Evolutionary conservation across 2,329 filamentous ascomycete species (phyloP).

Genomic region (Fusarium albosuccineum): DNA sequence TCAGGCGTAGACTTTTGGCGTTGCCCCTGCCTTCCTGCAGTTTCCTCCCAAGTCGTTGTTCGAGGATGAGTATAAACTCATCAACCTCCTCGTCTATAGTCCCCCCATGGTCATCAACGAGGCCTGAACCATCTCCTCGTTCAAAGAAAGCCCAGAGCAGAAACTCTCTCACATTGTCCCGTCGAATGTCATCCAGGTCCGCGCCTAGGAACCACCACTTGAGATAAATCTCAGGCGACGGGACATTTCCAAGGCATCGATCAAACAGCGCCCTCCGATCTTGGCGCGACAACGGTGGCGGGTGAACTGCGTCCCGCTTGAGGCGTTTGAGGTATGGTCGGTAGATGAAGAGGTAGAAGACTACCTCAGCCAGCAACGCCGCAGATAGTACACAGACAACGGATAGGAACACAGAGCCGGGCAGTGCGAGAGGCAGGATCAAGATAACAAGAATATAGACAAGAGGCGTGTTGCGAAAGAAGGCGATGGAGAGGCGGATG

Average conservation of each 20-base stretch:
- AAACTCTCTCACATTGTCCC: slow-evolving; percentile 78
- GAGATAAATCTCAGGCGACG: slow-evolving; percentile 69
- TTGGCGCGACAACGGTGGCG: slow-evolving; percentile 56
- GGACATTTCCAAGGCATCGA: slow-evolving; percentile 66
- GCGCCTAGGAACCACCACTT: slow-evolving; percentile 76
- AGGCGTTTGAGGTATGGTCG: slow-evolving; percentile 57
- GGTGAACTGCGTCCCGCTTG: slow-evolving; percentile 55
- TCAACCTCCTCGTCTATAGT: slow-evolving; percentile 59
- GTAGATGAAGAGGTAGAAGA: slow-evolving; percentile 60
- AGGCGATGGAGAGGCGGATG: slow-evolving; percentile 60
- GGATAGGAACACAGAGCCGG: slow-evolving; percentile 25
- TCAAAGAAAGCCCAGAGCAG: slow-evolving; percentile 77
- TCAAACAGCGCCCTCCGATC: slow-evolving; percentile 69
- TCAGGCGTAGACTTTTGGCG: slow-evolving; percentile 71
- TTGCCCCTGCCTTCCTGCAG: slow-evolving; percentile 68
- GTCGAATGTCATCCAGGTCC: slow-evolving; percentile 66
- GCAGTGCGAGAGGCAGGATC: slow-evolving; percentile 38
- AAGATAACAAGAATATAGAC: slow-evolving; percentile 53
- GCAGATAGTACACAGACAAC: slow-evolving; percentile 40
- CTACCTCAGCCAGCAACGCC: slow-evolving; percentile 55
- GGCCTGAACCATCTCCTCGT: slow-evolving; percentile 43
- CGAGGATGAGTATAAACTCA: slow-evolving; percentile 63
- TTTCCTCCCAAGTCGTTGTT: slow-evolving; percentile 63
- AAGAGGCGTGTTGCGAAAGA: slow-evolving; percentile 59
- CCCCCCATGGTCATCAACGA: slow-evolving; percentile 36